phyloP scores from a whole-genome alignment of 2,329 filamentous ascomycete species.

The Colletotrichum musicola region DNA sequence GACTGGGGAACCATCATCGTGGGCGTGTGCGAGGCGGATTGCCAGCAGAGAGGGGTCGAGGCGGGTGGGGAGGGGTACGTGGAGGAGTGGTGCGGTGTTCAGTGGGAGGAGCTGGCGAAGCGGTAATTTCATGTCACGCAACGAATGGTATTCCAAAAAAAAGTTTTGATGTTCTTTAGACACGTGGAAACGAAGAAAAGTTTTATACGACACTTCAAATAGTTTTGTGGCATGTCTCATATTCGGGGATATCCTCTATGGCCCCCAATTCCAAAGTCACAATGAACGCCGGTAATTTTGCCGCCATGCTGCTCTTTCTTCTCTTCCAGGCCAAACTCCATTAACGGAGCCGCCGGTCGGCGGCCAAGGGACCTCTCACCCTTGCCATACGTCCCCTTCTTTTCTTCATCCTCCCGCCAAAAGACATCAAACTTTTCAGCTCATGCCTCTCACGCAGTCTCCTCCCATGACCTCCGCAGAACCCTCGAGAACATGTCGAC shows the following conservation, averaged over 20 bases:
- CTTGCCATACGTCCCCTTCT: conserved; percentile 7
- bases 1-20: conserved; percentile 97
- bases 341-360: conserved; percentile 29
- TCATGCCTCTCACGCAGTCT: conserved; percentile 67
- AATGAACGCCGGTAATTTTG: conserved; percentile 42
- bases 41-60: conserved; percentile 69
- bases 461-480: conserved; percentile 88
- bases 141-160: background rate
- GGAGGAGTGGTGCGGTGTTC: conserved; percentile 98
- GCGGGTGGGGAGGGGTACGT: conserved; percentile 80
- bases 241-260: conserved; percentile 41
- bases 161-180: background rate
- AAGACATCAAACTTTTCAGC: background rate
- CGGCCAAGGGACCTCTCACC: conserved; percentile 26
- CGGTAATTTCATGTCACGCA: conserved; percentile 42
- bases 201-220: conserved; percentile 28
- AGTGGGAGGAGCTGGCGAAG: conserved; percentile 86
- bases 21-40: conserved; percentile 86
- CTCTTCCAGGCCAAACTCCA: conserved; percentile 38
- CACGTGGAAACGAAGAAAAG: conserved; percentile 6
- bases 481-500: conserved; percentile 87
- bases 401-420: conserved; percentile 22
- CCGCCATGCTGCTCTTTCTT: conserved; percentile 37
- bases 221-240: conserved; percentile 38
- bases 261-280: conserved; percentile 40